These are phyloP conservation scores for Malus domestica DNA, from an alignment of 306 rosid species.

Conservation along the genomic window ASM211411v1 NC_041794.1:32592001-32592500, in stretches of 20 bases:
- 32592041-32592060: neutral
- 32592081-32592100: no score
- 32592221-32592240: no score
- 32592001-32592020: slow-evolving; percentile 1
- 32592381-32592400: neutral
- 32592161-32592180: no score
- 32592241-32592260: no score
- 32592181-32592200: no score
- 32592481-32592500: no score
- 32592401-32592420: neutral
- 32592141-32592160: no score
- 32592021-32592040: neutral
- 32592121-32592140: no score
- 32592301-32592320: neutral
- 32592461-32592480: no score
- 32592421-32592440: neutral
- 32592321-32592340: neutral
- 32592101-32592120: no score
- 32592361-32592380: neutral
- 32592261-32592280: neutral
- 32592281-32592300: neutral
- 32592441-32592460: no score
- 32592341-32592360: neutral
- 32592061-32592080: neutral
- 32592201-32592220: no score